Evolutionary conservation across 805 yeast species (phyloP), one percentile per base, ranked within the genome.

Genomic region (Candida oleophila): DNA sequence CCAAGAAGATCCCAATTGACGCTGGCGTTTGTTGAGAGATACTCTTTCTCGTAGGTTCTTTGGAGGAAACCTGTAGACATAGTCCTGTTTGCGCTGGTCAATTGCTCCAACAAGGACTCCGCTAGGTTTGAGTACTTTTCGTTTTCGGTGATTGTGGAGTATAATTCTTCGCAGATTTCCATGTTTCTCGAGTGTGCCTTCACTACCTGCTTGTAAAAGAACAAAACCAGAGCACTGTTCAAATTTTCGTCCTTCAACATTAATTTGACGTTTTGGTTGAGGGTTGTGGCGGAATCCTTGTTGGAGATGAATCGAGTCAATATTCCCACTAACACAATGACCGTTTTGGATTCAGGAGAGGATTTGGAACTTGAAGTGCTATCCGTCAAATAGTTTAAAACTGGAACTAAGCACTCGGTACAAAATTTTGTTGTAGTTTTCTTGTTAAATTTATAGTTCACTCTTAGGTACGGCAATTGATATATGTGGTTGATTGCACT

Each of bases 41-140:
- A 41, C 11, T 69, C 69, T 3, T 52, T 54, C 4, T 63, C 60
- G 28, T 76, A 75, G 3, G 78, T 57, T 1, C 64, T 53, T 8
- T 69, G 59, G 20, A 83, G 63, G 53, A 85, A 84, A 1, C 68
- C 65, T 3, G 75, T 66, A 0, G 89, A 77, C 30, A 85, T 59
- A 0, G 82, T 68, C 53, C 76, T 81, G 50, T 81, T 82, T 16
- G 74, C 68, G 1, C 63, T 49, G 1, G 82, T 68, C n/a, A 85
- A 61, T n/a, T 68, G 65, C 5, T 62, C 61, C 36, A 85, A 63
- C 18, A 83, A 57, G 0, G 52, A 36, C n/a, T 77, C 73, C 0
- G 82, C 62, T 20, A 73, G 57, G 0, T 54, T 51, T 2, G 77
- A 74, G 49, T 67, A 71, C 11, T 64, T 55, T 1, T 59, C 49